A percentile compares a stretch with the other conserved stretches of the same genome.
phyloP scores from a whole-genome alignment of 352 stramenopile species.

The Pythium brachiatum region DNA sequence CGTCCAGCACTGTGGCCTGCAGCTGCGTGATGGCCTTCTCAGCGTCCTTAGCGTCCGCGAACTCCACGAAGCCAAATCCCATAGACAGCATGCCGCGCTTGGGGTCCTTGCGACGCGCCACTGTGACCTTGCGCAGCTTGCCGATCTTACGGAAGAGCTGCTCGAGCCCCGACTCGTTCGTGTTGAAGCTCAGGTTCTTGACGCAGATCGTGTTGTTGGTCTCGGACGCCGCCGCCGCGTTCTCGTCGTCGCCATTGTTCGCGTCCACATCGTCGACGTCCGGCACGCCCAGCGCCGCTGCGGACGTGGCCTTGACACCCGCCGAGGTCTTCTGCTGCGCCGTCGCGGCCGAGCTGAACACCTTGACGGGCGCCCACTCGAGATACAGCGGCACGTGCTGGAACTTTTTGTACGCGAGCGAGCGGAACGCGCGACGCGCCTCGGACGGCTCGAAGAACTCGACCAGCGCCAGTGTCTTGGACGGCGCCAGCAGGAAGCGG shows the following conservation, averaged over 20 bases:
- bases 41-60: conserved; percentile 82
- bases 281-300: conserved; percentile 36
- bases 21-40: conserved; percentile 78
- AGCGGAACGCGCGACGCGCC: conserved; percentile 94
- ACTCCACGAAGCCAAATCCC: conserved; percentile 99
- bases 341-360: conserved; percentile 50
- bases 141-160: conserved; percentile 68
- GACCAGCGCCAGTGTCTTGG: conserved; percentile 94
- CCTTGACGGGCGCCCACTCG: conserved; percentile 95
- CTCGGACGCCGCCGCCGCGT: conserved; percentile 32
- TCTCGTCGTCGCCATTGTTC: conserved; percentile 22
- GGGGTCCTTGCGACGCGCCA: conserved; percentile 81
- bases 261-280: conserved; percentile 57
- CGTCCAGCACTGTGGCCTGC: conserved; percentile 91
- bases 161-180: conserved; percentile 87
- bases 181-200: conserved; percentile 99
- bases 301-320: conserved; percentile 51
- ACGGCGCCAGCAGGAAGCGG: conserved; percentile 90
- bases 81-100: conserved; percentile 91
- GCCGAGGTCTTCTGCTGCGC: conserved; percentile 1
- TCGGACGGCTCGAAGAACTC: conserved; percentile 95
- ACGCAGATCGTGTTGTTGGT: conserved; percentile 93
- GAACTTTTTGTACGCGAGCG: conserved; percentile 98
- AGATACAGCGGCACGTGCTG: conserved; percentile 98
- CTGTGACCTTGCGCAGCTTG: conserved; percentile 82